Conservation (phyloP, 805 yeast genomes). For the Teunomyces gatunensis region DNA sequence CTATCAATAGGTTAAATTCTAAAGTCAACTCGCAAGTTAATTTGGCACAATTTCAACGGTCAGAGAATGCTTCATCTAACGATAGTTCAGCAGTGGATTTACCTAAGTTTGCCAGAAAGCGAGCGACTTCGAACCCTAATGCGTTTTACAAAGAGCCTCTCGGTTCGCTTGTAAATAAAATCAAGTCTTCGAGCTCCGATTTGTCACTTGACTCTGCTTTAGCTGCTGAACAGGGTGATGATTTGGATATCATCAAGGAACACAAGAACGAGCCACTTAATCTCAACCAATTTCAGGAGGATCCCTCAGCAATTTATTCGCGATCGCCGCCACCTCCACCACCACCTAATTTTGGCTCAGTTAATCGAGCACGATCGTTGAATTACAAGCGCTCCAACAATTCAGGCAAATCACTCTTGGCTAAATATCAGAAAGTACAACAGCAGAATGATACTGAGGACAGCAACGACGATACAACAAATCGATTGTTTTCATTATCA, state of each 20-base stretch:
- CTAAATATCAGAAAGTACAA: slow-evolving; percentile 15
- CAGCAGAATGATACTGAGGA: slow-evolving; percentile 15
- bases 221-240: slow-evolving; percentile 11
- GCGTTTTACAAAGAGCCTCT: slow-evolving; percentile 15
- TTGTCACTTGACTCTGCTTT: slow-evolving; percentile 9
- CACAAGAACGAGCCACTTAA: slow-evolving; percentile 11
- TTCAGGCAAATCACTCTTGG: slow-evolving; percentile 14
- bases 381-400: slow-evolving; percentile 15
- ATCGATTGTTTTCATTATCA: slow-evolving; percentile 18
- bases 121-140: slow-evolving; percentile 25
- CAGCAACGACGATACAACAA: slow-evolving; percentile 8
- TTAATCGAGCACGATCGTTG: slow-evolving; percentile 25
- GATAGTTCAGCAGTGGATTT: slow-evolving; percentile 25
- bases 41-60: slow-evolving; percentile 16
- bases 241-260: slow-evolving; percentile 22
- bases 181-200: slow-evolving; percentile 9
- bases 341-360: slow-evolving; percentile 8
- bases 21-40: slow-evolving; percentile 41
- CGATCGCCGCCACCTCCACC: slow-evolving; percentile 5
- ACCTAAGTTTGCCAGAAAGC: slow-evolving; percentile 17
- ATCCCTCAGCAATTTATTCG: background rate
- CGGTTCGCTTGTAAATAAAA: slow-evolving; percentile 15
- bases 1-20: slow-evolving; percentile 35
- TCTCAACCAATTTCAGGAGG: slow-evolving; percentile 2
- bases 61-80: slow-evolving; percentile 16